Percentiles rank a stretch among this genome's conserved stretches.
Conservation (phyloP, 2,329 filamentous ascomycete species). For the Fusarium scirpi region DNA sequence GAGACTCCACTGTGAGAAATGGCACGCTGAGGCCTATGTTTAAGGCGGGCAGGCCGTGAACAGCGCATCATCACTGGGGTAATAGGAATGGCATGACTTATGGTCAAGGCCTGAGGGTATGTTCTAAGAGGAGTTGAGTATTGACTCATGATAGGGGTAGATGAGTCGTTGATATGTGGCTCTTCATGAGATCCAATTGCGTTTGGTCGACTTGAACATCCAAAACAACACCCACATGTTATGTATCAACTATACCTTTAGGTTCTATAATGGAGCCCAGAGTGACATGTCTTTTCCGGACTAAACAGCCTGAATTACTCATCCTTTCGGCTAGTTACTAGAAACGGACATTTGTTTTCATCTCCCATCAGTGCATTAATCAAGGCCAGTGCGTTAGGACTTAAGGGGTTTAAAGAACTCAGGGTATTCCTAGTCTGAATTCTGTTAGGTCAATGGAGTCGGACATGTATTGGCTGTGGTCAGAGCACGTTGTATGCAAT, state of each 20-base stretch:
- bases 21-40: conserved; percentile 24
- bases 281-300: background rate
- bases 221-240: conserved; percentile 7
- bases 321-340: background rate
- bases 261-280: background rate
- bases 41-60: conserved; percentile 26
- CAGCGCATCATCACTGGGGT: conserved; percentile 44
- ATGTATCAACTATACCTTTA: background rate
- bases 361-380: background rate
- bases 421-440: background rate
- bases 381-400: background rate
- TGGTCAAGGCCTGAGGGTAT: background rate
- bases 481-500: background rate
- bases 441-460: background rate
- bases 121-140: background rate
- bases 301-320: background rate
- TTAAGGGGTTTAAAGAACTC: background rate
- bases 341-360: background rate
- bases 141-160: conserved; percentile 15
- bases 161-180: background rate
- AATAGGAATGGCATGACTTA: conserved; percentile 38
- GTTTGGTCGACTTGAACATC: background rate
- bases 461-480: background rate
- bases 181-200: conserved; percentile 13
- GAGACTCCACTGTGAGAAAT: conserved; percentile 33